Evolutionary conservation across 2,329 filamentous ascomycete genomes (phyloP), one percentile per base, ranked within the genome.

Genomic region (Sporothrix variecibatus): DNA sequence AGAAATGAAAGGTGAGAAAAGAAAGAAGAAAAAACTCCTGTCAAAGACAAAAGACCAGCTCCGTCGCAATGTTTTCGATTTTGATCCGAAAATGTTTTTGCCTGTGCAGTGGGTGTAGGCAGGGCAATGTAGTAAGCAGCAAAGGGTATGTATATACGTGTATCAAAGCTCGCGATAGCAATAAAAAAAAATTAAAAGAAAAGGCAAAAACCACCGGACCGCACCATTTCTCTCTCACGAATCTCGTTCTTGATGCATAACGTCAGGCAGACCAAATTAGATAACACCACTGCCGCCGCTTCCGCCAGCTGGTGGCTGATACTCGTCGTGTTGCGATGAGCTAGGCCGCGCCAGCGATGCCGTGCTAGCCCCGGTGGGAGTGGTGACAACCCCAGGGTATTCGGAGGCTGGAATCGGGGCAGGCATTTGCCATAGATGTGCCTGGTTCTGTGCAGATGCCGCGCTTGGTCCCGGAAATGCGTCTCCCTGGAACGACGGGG

Each of bases 121-220:
- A 46, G 62, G 38, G 20, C 43, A 49, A 20, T 49, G 43, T 20
- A 49, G 43, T 49, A 49, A 15, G 43, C 43, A 49, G 43, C 43
- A 49, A 67, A 28, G 62, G 62, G 62, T 67, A 67, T 67, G 62
- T 67, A 46, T 46, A 43, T 46, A 28, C 23, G 23, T 46, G 62
- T 46, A 67, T 46, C 62, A 67, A 28, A 67, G 40, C 38, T 70
- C 49, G 40, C 23, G 9, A 46, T 8, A 26, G 28, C 12, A 56
- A 31, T 28, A 5, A 28, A 17, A 40, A 40, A 43, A 71, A 58
- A 26, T 17, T 4, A 31, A 31, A 12, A 62, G 62, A 51, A 62
- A 58, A 2, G 15, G n/a, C 17, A 26, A 51, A 62, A 46, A 49
- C 12, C n/a, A 49, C n/a, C 43, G 26, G 34, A 12, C 20, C 15